phyloP scores from a whole-genome alignment of 2,329 filamentous ascomycete genomes.

The Pseudopithomyces maydicus region DNA sequence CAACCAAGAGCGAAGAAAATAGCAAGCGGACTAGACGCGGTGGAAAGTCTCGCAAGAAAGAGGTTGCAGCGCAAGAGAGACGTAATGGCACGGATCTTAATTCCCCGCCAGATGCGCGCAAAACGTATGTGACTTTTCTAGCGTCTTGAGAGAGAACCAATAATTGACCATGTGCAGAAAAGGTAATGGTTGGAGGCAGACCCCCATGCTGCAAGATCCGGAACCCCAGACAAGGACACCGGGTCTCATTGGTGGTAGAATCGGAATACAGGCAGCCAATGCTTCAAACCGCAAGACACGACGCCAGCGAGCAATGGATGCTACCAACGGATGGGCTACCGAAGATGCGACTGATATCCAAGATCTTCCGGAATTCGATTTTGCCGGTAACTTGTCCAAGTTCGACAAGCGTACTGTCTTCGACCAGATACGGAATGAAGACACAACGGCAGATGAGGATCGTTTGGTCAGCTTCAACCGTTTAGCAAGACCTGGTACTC shows the following conservation, averaged over 20 bases:
- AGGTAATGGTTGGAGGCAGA: slow-evolving; percentile 71
- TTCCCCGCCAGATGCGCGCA: slow-evolving; percentile 35
- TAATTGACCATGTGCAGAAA: slow-evolving; percentile 43
- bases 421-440: slow-evolving; percentile 86
- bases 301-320: slow-evolving; percentile 57
- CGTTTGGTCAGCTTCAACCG: slow-evolving; percentile 92
- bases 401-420: slow-evolving; percentile 95
- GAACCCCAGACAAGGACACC: slow-evolving; percentile 44
- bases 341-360: slow-evolving; percentile 95
- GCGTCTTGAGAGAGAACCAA: background rate
- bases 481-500: slow-evolving; percentile 55
- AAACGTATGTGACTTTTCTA: slow-evolving; percentile 41
- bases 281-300: slow-evolving; percentile 49
- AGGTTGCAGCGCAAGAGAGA: slow-evolving; percentile 49
- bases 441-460: slow-evolving; percentile 85
- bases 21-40: slow-evolving; percentile 52
- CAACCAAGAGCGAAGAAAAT: slow-evolving; percentile 40
- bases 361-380: slow-evolving; percentile 94
- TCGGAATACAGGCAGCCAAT: slow-evolving; percentile 43
- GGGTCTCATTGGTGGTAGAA: slow-evolving; percentile 44
- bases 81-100: slow-evolving; percentile 36
- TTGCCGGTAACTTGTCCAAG: slow-evolving; percentile 84
- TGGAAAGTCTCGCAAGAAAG: slow-evolving; percentile 53
- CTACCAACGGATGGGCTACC: slow-evolving; percentile 87
- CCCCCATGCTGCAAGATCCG: slow-evolving; percentile 68